Base-by-base conservation (phyloP, 768 basidiomycete genomes). In the Lactarius sanguifluus region DNA sequence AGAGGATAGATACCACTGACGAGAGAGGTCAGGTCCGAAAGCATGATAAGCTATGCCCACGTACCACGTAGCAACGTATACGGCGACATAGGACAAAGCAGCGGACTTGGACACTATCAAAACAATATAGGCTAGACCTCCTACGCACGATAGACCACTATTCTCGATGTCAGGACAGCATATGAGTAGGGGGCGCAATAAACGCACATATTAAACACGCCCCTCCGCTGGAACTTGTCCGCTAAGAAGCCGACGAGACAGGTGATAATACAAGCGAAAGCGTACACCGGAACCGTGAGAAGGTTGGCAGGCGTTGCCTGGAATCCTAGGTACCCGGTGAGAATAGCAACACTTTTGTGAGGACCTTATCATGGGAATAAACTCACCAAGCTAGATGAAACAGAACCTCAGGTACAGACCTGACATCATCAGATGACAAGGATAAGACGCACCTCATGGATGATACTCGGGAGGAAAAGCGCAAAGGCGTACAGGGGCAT, bases 391-490 rank as follows among this genome's bases (percentile, higher is more conserved):
- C 57, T 58, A 25, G 30, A 36, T 57, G 57, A 58, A 13, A 34
- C 57, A 18, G 36, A 20, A 38, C 8, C 20, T 57, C 57, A 20
- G 54, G 28, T 32, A 55, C 54, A 25, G 30, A 36, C 36, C 32
- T 36, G 20, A 36, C 56, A 45, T 10, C 4, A 13, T n/a, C 16
- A n/a, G 13, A 38, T 34, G 57, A 15, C n/a, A 58, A 38, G 36
- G 15, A 40, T 2, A 58, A 34, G 57, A 75, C 82, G 50, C 68
- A 88, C 86, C 77, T 88, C 78, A 66, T 83, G 86, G 74, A 91
- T 92, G 72, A 92, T 91, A 52, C 85, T 89, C 0, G 91, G 91
- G 62, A 91, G 77, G 80, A 93, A 93, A 55, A 92, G 76, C 25
- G 89, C 81, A 75, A 92, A 91, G 0, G 90, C 88, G 69, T 92